Evolutionary conservation across 768 basidiomycete species (phyloP).

Genomic region (Boletus rubescentipes): DNA sequence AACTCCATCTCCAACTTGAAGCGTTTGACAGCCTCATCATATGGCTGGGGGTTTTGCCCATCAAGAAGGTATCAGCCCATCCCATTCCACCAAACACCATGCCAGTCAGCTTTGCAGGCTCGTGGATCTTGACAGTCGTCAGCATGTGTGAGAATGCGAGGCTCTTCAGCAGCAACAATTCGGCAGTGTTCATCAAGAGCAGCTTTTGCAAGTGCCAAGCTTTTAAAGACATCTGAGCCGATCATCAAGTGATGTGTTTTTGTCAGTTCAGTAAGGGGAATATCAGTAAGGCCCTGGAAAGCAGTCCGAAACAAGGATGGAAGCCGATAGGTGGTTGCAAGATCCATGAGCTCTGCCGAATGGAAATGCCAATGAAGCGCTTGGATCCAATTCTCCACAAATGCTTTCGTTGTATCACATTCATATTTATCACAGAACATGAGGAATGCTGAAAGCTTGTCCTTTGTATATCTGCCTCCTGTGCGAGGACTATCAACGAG

Average conservation of each 20-base stretch:
- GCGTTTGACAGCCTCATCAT: background rate
- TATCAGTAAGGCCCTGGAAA: background rate
- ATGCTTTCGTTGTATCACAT: background rate
- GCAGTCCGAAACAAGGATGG: background rate
- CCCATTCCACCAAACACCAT: conserved; percentile 20
- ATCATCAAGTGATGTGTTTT: background rate
- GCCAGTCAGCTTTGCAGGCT: conserved; percentile 20
- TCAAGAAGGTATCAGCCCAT: conserved; percentile 19
- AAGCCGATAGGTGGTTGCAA: background rate
- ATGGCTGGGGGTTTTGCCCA: background rate
- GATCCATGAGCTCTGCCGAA: background rate
- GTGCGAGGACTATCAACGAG: background rate
- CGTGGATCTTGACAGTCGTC: background rate
- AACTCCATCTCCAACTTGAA: background rate
- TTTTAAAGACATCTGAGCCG: background rate
- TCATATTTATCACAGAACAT: background rate
- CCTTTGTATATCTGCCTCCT: background rate
- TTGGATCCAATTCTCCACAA: background rate
- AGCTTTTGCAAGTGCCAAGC: background rate
- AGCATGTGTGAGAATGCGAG: background rate
- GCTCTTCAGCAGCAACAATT: conserved; percentile 2
- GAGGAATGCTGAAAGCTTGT: background rate
- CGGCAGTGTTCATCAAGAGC: background rate
- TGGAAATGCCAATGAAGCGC: background rate
- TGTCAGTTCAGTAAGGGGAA: background rate